phyloP scores from a whole-genome alignment of 352 stramenopile species.

The Phytopythium vexans region DNA sequence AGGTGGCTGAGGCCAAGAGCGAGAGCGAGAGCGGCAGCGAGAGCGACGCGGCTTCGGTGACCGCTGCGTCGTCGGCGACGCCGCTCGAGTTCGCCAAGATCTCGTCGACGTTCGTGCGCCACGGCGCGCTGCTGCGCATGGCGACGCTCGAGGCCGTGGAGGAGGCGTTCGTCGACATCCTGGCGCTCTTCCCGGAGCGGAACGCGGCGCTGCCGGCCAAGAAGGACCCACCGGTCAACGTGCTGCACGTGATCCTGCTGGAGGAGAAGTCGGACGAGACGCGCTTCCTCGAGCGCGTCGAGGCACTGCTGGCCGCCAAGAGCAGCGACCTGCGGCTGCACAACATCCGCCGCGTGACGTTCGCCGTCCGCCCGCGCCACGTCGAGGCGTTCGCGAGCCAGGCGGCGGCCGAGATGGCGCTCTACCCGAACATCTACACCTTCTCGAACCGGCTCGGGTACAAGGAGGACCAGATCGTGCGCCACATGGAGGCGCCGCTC shows the following conservation, averaged over 20 bases:
- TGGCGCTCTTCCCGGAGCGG: slow-evolving; percentile 66
- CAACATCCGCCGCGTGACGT: slow-evolving; percentile 89
- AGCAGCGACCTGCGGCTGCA: slow-evolving; percentile 50
- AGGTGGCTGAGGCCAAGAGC: slow-evolving; percentile 9
- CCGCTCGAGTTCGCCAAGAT: slow-evolving; percentile 74
- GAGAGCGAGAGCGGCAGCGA: slow-evolving; percentile 39
- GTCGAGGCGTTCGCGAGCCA: slow-evolving; percentile 25
- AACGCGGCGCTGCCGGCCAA: slow-evolving; percentile 67
- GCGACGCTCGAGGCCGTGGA: slow-evolving; percentile 80
- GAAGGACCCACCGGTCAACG: slow-evolving; percentile 72
- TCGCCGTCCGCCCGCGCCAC: slow-evolving; percentile 71
- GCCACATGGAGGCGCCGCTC: slow-evolving; percentile 97
- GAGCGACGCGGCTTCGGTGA: slow-evolving; percentile 17
- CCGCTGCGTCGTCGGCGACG: slow-evolving; percentile 8
- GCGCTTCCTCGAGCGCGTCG: slow-evolving; percentile 46
- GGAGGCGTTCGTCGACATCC: slow-evolving; percentile 58
- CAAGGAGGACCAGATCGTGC: slow-evolving; percentile 97
- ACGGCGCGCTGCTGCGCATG: slow-evolving; percentile 88
- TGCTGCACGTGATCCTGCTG: slow-evolving; percentile 80
- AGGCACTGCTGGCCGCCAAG: slow-evolving; percentile 66
- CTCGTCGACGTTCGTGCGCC: slow-evolving; percentile 59
- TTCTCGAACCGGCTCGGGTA: slow-evolving; percentile 89
- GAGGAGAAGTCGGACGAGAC: slow-evolving; percentile 63
- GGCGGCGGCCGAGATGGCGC: slow-evolving; percentile 51
- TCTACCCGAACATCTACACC: slow-evolving; percentile 89